phyloP scores from a whole-genome alignment of 495 filamentous ascomycete genomes.

The Friedmanniomyces endolithicus region DNA sequence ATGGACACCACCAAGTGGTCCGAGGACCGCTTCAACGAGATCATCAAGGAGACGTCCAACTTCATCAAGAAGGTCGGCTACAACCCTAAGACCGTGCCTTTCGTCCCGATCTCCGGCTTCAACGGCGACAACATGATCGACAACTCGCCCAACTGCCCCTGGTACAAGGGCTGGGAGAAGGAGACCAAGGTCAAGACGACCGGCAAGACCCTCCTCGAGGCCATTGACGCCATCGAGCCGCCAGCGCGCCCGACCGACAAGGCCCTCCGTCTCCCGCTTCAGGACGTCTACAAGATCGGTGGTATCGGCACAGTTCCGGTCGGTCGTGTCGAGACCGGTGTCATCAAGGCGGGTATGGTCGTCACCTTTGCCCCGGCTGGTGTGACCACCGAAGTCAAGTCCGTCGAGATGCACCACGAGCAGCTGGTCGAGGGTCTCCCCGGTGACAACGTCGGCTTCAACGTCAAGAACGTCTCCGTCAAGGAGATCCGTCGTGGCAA shows the following conservation, averaged over 20 bases:
- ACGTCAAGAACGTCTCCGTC: slow-evolving; percentile 99
- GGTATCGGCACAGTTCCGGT: slow-evolving; percentile 99
- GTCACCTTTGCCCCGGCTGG: slow-evolving; percentile 91
- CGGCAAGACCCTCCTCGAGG: slow-evolving; percentile 98
- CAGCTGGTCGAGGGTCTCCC: slow-evolving; percentile 92
- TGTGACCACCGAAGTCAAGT: slow-evolving; percentile 99
- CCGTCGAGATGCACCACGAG: slow-evolving; percentile 99
- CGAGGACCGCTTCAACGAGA: slow-evolving; percentile 91
- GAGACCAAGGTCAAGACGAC: slow-evolving; percentile 85
- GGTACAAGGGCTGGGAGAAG: slow-evolving; percentile 99
- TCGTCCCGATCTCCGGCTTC: slow-evolving; percentile 99
- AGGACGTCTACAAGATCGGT: slow-evolving; percentile 99
- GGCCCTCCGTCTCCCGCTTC: slow-evolving; percentile 98
- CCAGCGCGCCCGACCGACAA: slow-evolving; percentile 89
- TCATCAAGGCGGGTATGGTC: slow-evolving; percentile 96
- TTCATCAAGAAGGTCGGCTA: slow-evolving; percentile 99
- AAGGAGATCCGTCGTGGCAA: slow-evolving; percentile 99
- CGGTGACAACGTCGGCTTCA: slow-evolving; percentile 99
- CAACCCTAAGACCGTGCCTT: slow-evolving; percentile 96
- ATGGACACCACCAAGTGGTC: slow-evolving; percentile 99
- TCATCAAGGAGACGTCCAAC: slow-evolving; percentile 99
- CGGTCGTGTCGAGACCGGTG: slow-evolving; percentile 99
- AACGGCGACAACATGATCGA: slow-evolving; percentile 99
- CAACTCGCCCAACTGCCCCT: slow-evolving; percentile 82
- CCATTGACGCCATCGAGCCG: slow-evolving; percentile 92